Evolutionary conservation across 495 filamentous ascomycete species (phyloP), one percentile per base, ranked within the genome.

Genomic region (Aspergillus sparsus): DNA sequence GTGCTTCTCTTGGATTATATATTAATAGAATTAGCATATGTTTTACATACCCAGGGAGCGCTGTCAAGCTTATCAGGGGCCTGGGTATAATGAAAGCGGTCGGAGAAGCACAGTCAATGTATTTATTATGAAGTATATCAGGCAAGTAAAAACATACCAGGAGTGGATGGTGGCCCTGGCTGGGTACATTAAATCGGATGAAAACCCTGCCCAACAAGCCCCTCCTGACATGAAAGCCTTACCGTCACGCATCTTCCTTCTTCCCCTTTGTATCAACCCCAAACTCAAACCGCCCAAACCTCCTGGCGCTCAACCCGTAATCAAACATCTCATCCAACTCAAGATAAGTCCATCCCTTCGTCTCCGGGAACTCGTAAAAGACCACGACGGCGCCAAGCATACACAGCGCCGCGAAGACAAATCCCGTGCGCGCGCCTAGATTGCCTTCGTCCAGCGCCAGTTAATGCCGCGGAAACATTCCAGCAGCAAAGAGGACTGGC

Each of bases 321-420:
- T 41, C 67, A 55, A 68, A 71, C 65, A 71, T 69, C 9, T 46
- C 33, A 54, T 70, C 68, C 39, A 67, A 62, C 52, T 70, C 65
- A 32, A 61, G n/a, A 7, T 37, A 50, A n/a, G 60, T 62, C 36
- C 65, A 57, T 3, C 61, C 68, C 44, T 68, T 67, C 65, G 67
- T 70, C 46, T 70, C 68, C 9, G 68, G 68, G 7, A 70, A 36
- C n/a, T 60, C 49, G 13, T 61, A 32, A 60, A 62, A 70, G 4
- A 64, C 64, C 2, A 63, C 52, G 0, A 21, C 51, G 6, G 58
- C 53, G 7, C 62, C 58, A 2, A 66, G 11, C 10, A 65, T n/a
- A 54, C 64, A 69, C n/a, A n/a, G n/a, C n/a, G n/a, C n/a, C n/a
- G n/a, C n/a, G n/a, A n/a, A n/a, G n/a, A n/a, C n/a, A n/a, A n/a